These are phyloP conservation scores for Zalaria sp. DNA, from an alignment of 2,329 filamentous ascomycete species.

Conservation along the genomic window DNA sequence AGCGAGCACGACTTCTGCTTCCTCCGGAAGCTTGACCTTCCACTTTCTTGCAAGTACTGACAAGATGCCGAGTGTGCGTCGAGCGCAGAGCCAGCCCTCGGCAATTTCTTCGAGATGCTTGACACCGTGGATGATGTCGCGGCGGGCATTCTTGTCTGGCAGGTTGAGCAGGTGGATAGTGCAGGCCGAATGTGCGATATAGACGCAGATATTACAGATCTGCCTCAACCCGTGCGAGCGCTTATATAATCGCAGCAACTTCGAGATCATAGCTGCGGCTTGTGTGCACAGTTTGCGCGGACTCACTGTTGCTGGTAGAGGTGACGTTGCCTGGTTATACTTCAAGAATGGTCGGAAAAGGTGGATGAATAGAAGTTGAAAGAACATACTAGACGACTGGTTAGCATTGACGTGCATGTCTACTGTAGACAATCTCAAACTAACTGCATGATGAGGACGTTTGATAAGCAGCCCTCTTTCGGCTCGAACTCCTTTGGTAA, in stretches of 20 bases:
- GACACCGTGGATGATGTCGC: slow-evolving; percentile 81
- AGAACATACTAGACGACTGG: slow-evolving; percentile 65
- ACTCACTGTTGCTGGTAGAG: slow-evolving; percentile 73
- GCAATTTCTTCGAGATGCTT: slow-evolving; percentile 92
- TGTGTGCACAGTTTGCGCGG: slow-evolving; percentile 83
- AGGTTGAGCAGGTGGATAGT: slow-evolving; percentile 90
- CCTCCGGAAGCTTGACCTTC: slow-evolving; percentile 74
- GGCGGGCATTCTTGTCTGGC: slow-evolving; percentile 76
- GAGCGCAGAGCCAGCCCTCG: slow-evolving; percentile 83
- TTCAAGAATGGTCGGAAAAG: slow-evolving; percentile 91
- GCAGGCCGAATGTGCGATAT: slow-evolving; percentile 87
- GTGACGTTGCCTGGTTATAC: slow-evolving; percentile 68
- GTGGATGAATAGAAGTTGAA: slow-evolving; percentile 88
- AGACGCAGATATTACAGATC: slow-evolving; percentile 92
- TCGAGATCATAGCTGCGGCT: slow-evolving; percentile 79
- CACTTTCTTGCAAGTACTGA: slow-evolving; percentile 78
- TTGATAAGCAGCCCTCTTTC: slow-evolving; percentile 76
- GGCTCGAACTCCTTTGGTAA: slow-evolving; percentile 78
- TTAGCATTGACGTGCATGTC: slow-evolving; percentile 11
- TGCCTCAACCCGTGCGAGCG: slow-evolving; percentile 80
- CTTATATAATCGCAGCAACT: slow-evolving; percentile 88
- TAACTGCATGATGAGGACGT: slow-evolving; percentile 76
- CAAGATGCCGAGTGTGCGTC: slow-evolving; percentile 72
- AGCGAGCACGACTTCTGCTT: slow-evolving; percentile 62
- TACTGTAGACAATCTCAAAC: slow-evolving; percentile 23